Base-by-base conservation (phyloP, 2,329 filamentous ascomycete species). In the Aspergillus sp. region DNA sequence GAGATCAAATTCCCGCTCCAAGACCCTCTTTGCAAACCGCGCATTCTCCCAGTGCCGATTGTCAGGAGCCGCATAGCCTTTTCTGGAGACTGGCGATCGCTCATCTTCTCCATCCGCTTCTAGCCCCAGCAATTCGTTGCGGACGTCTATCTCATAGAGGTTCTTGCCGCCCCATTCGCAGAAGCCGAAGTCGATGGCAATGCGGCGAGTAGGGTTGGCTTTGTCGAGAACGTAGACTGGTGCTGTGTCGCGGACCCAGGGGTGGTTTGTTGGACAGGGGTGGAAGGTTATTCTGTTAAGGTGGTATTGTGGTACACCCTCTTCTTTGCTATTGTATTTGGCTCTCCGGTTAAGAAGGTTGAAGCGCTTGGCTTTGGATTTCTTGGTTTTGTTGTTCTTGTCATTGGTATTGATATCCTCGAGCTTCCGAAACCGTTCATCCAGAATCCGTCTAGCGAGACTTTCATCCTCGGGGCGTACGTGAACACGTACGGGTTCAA, bases 401-500 rank as follows among this genome's bases (percentile, higher is more conserved):
- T 15, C 17, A 2, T 13, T 17, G 15, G 10, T 19, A 25, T 48
- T 42, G 50, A 49, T 19, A 51, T 43, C 12, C 27, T 46, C 44
- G 45, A 35, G 15, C 4, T 9, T n/a, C 3, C 5, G 33, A 17
- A 35, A 35, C n/a, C 33, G 33, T 9, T 35, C 15, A n/a, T 35
- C 15, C 33, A 35, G n/a, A 3, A 35, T 35, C 13, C n/a, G 13
- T 7, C 33, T n/a, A n/a, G 33, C 33, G 13, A 35, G 7, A 17
- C 6, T 17, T 17, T 35, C 44, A 20, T 60, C 53, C 39, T 57
- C 56, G 12, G 53, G 52, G 2, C 53, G 49, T 7, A 49, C 44
- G 38, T 57, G 53, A 19, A 62, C 41, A 5, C 50, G 53, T 10
- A 63, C 57, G 0, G 53, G 56, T 27, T 62, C 60, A 19, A 62